These are phyloP conservation scores for Kipferlia bialata DNA, from an alignment of 78 protist species.

Conservation along the genomic window DNA sequence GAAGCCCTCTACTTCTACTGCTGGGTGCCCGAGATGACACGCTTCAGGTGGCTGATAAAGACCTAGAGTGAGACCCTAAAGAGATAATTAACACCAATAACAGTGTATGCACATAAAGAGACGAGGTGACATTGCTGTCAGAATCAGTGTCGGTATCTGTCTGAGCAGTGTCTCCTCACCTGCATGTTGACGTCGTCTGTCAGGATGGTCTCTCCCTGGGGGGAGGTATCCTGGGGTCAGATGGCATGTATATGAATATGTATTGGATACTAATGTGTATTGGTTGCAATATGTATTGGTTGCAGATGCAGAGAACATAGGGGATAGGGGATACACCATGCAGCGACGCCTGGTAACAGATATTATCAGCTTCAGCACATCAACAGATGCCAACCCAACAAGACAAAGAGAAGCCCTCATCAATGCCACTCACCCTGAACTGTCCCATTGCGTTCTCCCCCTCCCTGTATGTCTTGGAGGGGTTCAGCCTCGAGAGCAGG, in stretches of 20 bases:
- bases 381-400: not conserved
- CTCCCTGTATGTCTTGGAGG: conserved; percentile 3
- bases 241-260: too few species aligned
- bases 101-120: too few species aligned
- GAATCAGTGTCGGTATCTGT: too few species aligned
- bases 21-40: too few species aligned
- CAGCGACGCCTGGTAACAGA: not conserved
- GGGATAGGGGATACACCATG: not conserved
- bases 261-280: too few species aligned
- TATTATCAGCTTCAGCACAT: not conserved
- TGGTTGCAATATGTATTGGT: not conserved
- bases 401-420: not conserved
- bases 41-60: too few species aligned
- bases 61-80: too few species aligned
- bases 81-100: too few species aligned
- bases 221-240: not conserved
- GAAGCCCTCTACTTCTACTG: too few species aligned
- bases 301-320: not conserved
- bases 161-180: too few species aligned
- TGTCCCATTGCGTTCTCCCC: not conserved
- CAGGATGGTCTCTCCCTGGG: not conserved
- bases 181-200: conserved; percentile 25
- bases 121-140: too few species aligned
- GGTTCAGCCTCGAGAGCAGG: conserved; percentile 24
- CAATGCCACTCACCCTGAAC: too few species aligned